Evolutionary conservation across 2,329 filamentous ascomycete species (phyloP), one percentile per base, ranked within the genome.

Genomic region (Colletotrichum sp.): DNA sequence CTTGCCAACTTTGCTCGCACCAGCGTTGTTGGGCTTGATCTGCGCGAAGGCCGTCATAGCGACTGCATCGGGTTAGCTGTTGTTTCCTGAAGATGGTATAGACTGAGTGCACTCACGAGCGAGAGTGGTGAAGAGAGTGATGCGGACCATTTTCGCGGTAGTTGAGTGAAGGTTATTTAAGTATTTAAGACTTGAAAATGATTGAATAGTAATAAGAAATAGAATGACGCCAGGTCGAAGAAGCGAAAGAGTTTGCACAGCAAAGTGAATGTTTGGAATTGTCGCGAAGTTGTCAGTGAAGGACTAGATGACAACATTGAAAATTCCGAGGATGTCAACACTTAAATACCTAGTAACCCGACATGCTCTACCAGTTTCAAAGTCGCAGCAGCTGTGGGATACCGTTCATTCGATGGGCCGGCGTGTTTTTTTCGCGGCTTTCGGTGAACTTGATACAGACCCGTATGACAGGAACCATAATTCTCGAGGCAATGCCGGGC

Each of bases 11-110:
- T 77, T 78, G 9, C 57, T 65, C 8, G 77, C 75, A 6, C 77
- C 77, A 16, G 75, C 77, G 24, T 77, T 78, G 72, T 82, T 81
- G 52, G 79, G 80, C 26, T 77, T 76, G 62, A 79, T 78, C 60
- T 78, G 77, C 16, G 78, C 79, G 13, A 79, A 36, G 26, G 75
- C 78, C 28, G 74, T 69, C 26, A 72, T 69, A 24, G 78, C 79
- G 28, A 80, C 79, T 80, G 13, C 18, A 8, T 21, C 68, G n/a
- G 15, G 24, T 55, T 6, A 26, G 57, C 18, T 55, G 24, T 24
- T 71, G 15, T 26, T 30, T 24, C 18, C 10, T 49, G 55, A 18
- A 18, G 30, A 39, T 21, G 16, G 12, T 8, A 16, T 12, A 8
- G 34, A 28, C 4, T 3, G 34, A 10, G 52, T 69, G 3, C 18